These are phyloP conservation scores for Pseudozyma sp. DNA, from an alignment of 1,284 basidiomycete genomes.

Conservation along the genomic window DNA sequence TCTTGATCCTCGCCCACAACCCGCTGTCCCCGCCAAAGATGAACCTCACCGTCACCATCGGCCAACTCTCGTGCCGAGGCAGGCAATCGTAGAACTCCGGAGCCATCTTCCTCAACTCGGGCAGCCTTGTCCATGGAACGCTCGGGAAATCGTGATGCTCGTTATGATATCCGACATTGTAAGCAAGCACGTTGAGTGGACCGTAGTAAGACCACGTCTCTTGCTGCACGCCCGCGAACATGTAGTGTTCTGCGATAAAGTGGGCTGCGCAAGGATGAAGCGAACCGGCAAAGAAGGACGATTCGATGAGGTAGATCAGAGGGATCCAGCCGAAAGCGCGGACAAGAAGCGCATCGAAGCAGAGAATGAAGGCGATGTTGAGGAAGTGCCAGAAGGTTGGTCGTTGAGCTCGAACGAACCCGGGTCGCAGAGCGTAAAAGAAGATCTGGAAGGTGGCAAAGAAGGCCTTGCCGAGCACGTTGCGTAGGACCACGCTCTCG, in stretches of 20 bases:
- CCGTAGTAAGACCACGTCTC: conserved; percentile 99
- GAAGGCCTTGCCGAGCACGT: conserved; percentile 96
- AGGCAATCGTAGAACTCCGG: conserved; percentile 92
- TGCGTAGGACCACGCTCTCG: conserved; percentile 88
- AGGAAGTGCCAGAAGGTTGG: conserved; percentile 85
- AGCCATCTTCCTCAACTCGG: conserved; percentile 82
- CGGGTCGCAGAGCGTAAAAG: conserved; percentile 95
- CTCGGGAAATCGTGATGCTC: conserved; percentile 99
- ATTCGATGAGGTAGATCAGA: conserved; percentile 81
- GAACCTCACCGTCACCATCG: conserved; percentile 92
- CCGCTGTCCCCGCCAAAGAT: conserved; percentile 75
- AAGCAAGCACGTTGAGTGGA: conserved; percentile 87
- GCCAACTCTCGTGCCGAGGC: conserved; percentile 89
- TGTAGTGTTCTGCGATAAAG: conserved; percentile 85
- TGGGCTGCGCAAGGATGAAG: conserved; percentile 95
- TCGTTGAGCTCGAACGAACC: conserved; percentile 87
- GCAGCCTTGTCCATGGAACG: conserved; percentile 93
- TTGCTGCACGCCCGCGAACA: conserved; percentile 72
- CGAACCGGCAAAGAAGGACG: conserved; percentile 93
- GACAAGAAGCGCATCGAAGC: conserved; percentile 77
- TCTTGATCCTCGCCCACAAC: conserved; percentile 61
- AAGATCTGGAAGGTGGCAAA: conserved; percentile 98
- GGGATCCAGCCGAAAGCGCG: conserved; percentile 48
- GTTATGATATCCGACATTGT: conserved; percentile 98
- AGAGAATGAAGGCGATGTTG: conserved; percentile 79